phyloP scores from a whole-genome alignment of 202 grass and related monocot genomes.

The Setaria viridis region DNA sequence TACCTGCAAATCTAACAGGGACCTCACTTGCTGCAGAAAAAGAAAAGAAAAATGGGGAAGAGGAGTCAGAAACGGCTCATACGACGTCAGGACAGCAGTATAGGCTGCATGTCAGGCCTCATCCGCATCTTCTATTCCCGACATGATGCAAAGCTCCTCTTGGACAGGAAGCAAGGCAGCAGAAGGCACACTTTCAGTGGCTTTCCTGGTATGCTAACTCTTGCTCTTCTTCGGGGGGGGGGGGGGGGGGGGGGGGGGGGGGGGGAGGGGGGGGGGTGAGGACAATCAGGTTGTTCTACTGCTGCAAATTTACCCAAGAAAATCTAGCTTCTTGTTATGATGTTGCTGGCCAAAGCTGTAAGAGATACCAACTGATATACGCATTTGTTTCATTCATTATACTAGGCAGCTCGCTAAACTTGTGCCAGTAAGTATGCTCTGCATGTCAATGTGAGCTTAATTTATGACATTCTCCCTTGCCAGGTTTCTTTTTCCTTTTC shows the following conservation, averaged over 20 bases:
- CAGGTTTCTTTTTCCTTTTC: neutral
- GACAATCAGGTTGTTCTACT: neutral
- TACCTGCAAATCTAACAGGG: too few species aligned
- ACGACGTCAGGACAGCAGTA: constrained; percentile 38
- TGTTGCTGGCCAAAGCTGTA: constrained; percentile 3
- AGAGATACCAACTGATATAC: neutral
- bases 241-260: too few species aligned
- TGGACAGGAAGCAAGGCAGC: constrained; percentile 65
- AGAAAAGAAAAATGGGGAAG: constrained; percentile 61
- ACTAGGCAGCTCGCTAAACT: constrained; percentile 4
- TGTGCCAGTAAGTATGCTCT: neutral
- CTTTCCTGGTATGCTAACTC: constrained; percentile 30
- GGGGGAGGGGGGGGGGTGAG: too few species aligned
- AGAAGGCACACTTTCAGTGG: constrained; percentile 42
- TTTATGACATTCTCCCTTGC: neutral
- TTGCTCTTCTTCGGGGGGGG: neutral
- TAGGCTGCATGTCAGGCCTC: constrained; percentile 82
- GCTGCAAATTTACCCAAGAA: neutral
- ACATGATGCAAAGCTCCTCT: constrained; percentile 64
- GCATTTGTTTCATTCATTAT: neutral
- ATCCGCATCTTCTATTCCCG: constrained; percentile 79
- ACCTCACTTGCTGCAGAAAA: too few species aligned
- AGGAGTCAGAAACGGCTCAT: constrained; percentile 42
- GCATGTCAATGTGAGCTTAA: neutral
- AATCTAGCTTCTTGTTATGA: neutral